Evolutionary conservation across 2,329 filamentous ascomycete species (phyloP).

Genomic region (Nothophaeocryptopus gaeumannii): DNA sequence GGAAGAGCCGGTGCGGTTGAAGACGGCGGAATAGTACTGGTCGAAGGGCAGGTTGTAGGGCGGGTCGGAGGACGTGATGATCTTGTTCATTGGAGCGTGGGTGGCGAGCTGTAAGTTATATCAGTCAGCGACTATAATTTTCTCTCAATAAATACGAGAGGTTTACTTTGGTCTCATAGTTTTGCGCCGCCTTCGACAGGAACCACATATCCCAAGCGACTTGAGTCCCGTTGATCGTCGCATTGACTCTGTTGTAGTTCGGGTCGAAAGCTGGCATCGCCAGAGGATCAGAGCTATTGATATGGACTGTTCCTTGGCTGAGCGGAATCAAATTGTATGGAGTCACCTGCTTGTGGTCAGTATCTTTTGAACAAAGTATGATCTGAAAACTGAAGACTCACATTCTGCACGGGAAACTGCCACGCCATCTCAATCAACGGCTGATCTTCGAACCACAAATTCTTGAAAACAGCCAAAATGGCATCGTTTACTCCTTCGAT

Average conservation of each 20-base stretch:
- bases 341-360: background rate
- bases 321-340: slow-evolving; percentile 12
- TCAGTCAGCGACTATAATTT: background rate
- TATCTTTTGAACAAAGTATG: background rate
- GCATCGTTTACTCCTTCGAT: slow-evolving; percentile 10
- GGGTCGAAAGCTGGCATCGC: background rate
- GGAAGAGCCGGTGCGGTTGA: background rate
- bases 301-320: slow-evolving; percentile 10
- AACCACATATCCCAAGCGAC: slow-evolving; percentile 4
- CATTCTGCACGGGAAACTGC: slow-evolving; percentile 15
- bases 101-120: background rate
- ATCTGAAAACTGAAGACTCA: background rate
- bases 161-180: background rate
- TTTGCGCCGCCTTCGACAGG: slow-evolving; percentile 1
- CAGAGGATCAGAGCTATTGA: slow-evolving; percentile 3
- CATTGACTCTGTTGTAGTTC: slow-evolving; percentile 4
- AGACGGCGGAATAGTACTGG: background rate
- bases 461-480: slow-evolving; percentile 10
- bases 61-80: background rate
- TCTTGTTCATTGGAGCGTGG: background rate
- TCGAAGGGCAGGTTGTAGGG: background rate
- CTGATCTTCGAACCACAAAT: slow-evolving; percentile 11
- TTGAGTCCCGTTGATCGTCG: background rate
- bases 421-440: slow-evolving; percentile 18
- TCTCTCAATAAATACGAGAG: background rate